These are phyloP conservation scores for Dactylis glomerata DNA, from an alignment of 176 grass and related monocot genomes.

Conservation along the genomic window DNA sequence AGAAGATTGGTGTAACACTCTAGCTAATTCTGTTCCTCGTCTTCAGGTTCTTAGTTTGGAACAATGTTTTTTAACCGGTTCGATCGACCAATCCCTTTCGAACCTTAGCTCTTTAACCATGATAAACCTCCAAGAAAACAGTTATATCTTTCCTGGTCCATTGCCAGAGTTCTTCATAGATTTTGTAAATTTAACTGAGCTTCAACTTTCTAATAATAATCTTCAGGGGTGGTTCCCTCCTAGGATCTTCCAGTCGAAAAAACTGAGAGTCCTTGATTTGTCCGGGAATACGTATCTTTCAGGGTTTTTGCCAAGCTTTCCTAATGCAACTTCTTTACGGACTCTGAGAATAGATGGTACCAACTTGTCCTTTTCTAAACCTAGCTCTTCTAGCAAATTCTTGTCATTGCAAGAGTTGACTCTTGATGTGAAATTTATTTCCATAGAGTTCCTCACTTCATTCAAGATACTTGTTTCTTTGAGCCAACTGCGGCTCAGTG, in stretches of 20 bases:
- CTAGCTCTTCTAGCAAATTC: neutral
- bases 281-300: slow-evolving; percentile 26
- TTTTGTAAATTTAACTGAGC: slow-evolving; percentile 10
- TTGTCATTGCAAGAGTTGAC: neutral
- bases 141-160: neutral
- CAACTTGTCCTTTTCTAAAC: neutral
- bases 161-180: slow-evolving; percentile 21
- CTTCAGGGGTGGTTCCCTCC: slow-evolving; percentile 26
- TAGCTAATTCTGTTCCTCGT: slow-evolving; percentile 16
- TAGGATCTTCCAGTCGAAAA: neutral
- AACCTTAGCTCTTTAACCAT: neutral
- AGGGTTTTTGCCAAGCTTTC: neutral
- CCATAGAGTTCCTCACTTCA: neutral
- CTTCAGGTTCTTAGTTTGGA: slow-evolving; percentile 32
- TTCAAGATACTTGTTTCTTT: neutral
- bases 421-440: slow-evolving; percentile 20
- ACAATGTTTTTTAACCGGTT: neutral
- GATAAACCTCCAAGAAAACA: neutral
- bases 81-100: slow-evolving; percentile 10
- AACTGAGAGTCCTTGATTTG: slow-evolving; percentile 31
- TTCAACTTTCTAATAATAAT: neutral
- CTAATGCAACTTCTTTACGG: neutral
- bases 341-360: neutral
- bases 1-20: neutral
- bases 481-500: neutral